These are phyloP conservation scores for Arabis hirsuta DNA, from an alignment of 345 rosid species.

Conservation along the genomic window DNA sequence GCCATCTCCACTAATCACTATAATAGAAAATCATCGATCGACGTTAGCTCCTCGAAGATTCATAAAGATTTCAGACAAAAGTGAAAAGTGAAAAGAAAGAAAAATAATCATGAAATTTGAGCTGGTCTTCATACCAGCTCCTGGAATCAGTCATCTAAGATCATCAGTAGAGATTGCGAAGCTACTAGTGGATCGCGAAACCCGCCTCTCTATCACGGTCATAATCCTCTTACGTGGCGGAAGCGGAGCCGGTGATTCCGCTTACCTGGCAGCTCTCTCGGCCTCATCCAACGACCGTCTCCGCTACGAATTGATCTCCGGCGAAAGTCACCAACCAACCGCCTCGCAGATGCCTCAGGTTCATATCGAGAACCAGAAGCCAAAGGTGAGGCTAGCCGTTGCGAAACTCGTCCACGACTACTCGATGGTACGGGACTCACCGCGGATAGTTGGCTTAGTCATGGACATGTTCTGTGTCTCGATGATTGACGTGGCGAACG, in stretches of 20 bases:
- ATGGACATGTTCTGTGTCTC: slow-evolving; percentile 54
- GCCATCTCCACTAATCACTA: too few relatives aligned
- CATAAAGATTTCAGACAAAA: neutral
- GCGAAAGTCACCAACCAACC: neutral
- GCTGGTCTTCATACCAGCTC: slow-evolving; percentile 52
- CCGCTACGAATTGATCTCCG: slow-evolving; percentile 33
- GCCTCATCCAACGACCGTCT: slow-evolving; percentile 10
- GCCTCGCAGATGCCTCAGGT: neutral
- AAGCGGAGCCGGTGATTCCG: neutral
- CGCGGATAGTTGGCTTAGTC: slow-evolving; percentile 49
- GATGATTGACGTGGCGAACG: slow-evolving; percentile 55
- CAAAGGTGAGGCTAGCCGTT: slow-evolving; percentile 42
- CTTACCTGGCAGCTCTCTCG: slow-evolving; percentile 14
- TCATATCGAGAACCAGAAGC: slow-evolving; percentile 38
- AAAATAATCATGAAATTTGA: slow-evolving; percentile 36
- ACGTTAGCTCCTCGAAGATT: neutral
- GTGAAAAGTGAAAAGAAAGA: slow-evolving; percentile 1
- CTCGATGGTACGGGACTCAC: slow-evolving; percentile 5
- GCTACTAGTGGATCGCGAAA: slow-evolving; percentile 38
- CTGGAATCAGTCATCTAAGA: slow-evolving; percentile 47
- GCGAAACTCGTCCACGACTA: slow-evolving; percentile 5
- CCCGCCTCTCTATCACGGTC: slow-evolving; percentile 43
- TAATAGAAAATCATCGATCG: too few relatives aligned
- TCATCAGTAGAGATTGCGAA: slow-evolving; percentile 46
- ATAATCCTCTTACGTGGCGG: slow-evolving; percentile 29